phyloP scores from a whole-genome alignment of 495 filamentous ascomycete species.

The Daldinia loculata region DNA sequence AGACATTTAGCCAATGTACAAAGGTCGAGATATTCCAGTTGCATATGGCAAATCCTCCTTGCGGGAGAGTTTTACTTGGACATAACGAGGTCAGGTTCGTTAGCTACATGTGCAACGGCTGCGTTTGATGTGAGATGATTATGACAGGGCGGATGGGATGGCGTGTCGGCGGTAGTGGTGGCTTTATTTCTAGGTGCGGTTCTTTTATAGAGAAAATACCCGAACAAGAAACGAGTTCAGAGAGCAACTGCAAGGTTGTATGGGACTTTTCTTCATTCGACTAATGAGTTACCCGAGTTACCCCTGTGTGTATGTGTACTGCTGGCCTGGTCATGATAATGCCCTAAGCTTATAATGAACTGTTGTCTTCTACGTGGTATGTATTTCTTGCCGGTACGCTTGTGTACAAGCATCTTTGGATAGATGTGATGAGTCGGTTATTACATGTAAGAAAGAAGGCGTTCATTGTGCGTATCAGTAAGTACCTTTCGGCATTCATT shows the following conservation, averaged over 20 bases:
- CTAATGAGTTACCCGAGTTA: neutral
- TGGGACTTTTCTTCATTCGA: constrained; percentile 5
- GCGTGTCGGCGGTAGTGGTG: neutral
- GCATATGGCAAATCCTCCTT: neutral
- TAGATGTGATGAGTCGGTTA: too few species aligned
- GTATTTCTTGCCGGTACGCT: neutral
- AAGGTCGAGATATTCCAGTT: neutral
- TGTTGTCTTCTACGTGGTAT: neutral
- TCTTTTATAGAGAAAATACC: constrained; percentile 41
- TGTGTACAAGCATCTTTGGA: too few species aligned
- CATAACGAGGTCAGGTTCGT: neutral
- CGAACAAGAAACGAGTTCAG: constrained; percentile 19
- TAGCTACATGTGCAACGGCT: neutral
- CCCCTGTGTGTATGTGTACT: neutral
- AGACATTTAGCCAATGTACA: neutral
- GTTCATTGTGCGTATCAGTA: too few species aligned
- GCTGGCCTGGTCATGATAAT: neutral
- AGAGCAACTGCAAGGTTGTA: constrained; percentile 20
- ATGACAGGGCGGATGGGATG: neutral
- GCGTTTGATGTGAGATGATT: constrained; percentile 1
- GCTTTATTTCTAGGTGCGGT: constrained; percentile 23
- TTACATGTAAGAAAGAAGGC: too few species aligned
- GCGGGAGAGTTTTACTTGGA: constrained; percentile 1
- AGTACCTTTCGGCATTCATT: neutral
- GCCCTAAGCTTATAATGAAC: neutral